Percentiles rank a stretch among this genome's conserved stretches.
Conservation (phyloP, 805 yeast genomes). For the Debaryomyces tyrocola region DNA sequence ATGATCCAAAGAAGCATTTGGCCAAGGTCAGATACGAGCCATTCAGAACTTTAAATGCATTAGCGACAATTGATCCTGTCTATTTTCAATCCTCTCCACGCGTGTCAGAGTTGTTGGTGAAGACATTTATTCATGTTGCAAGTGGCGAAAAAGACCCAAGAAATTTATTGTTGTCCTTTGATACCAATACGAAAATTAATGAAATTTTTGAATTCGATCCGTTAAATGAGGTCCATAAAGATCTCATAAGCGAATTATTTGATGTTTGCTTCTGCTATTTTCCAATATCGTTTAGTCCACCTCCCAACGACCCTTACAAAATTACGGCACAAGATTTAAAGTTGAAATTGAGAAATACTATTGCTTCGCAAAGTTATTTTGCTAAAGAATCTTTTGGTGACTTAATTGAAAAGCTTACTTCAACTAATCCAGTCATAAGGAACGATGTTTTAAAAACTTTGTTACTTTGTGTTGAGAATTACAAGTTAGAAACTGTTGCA, state of each 20-base stretch:
- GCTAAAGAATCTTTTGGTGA: slow-evolving; percentile 77
- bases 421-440: slow-evolving; percentile 72
- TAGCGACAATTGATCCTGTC: slow-evolving; percentile 29
- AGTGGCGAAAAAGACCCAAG: slow-evolving; percentile 94
- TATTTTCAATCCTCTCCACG: slow-evolving; percentile 14
- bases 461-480: slow-evolving; percentile 52
- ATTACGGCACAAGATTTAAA: slow-evolving; percentile 77
- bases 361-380: slow-evolving; percentile 60
- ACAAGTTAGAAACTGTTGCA: slow-evolving; percentile 48
- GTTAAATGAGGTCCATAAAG: slow-evolving; percentile 31
- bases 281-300: slow-evolving; percentile 94
- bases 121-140: slow-evolving; percentile 65
- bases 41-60: slow-evolving; percentile 47
- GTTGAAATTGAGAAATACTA: slow-evolving; percentile 55
- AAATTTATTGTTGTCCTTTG: slow-evolving; percentile 72
- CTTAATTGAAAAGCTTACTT: slow-evolving; percentile 73
- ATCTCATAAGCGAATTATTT: slow-evolving; percentile 66
- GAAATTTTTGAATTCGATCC: slow-evolving; percentile 29
- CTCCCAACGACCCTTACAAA: slow-evolving; percentile 83
- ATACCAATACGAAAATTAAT: slow-evolving; percentile 50
- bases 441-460: slow-evolving; percentile 71
- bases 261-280: slow-evolving; percentile 92
- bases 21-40: slow-evolving; percentile 64
- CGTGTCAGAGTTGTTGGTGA: slow-evolving; percentile 45
- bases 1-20: slow-evolving; percentile 56